Evolutionary conservation across 169 alveolate genomes (phyloP).

Genomic region (Cryptosporidium sp.): DNA sequence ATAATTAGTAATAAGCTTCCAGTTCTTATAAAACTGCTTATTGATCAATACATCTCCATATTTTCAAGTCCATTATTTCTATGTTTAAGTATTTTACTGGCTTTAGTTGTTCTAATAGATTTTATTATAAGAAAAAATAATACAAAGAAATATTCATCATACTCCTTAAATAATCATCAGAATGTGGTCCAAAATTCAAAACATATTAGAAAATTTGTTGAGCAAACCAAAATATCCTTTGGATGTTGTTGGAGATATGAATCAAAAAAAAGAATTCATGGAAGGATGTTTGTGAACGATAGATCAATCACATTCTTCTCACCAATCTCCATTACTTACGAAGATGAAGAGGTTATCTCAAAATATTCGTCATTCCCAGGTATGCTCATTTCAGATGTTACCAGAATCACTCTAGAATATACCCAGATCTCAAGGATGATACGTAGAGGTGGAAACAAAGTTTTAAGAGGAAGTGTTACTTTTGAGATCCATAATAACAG

Average conservation of each 20-base stretch:
- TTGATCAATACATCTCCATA: not conserved
- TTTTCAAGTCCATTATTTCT: constrained; percentile 22
- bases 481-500: constrained; percentile 16
- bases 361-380: constrained; percentile 40
- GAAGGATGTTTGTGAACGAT: constrained; percentile 46
- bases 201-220: not conserved
- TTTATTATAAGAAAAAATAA: not conserved
- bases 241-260: constrained; percentile 76
- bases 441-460: constrained; percentile 72
- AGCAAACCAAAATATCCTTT: constrained; percentile 26
- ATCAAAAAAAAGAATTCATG: constrained; percentile 70
- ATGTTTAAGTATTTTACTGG: not conserved
- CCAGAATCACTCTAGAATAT: constrained; percentile 51
- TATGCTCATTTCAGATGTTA: constrained; percentile 1
- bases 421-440: constrained; percentile 58
- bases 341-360: constrained; percentile 1
- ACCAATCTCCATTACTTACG: constrained; percentile 25
- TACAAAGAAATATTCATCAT: not conserved
- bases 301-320: constrained; percentile 33
- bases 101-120: not conserved
- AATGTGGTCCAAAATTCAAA: not conserved
- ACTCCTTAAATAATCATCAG: not conserved
- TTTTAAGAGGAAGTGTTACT: constrained; percentile 72
- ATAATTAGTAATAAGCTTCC: not conserved
- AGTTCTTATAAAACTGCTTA: not conserved